Base-by-base conservation (phyloP, 23 red algal genomes). In the Gracilaria caudata region DNA sequence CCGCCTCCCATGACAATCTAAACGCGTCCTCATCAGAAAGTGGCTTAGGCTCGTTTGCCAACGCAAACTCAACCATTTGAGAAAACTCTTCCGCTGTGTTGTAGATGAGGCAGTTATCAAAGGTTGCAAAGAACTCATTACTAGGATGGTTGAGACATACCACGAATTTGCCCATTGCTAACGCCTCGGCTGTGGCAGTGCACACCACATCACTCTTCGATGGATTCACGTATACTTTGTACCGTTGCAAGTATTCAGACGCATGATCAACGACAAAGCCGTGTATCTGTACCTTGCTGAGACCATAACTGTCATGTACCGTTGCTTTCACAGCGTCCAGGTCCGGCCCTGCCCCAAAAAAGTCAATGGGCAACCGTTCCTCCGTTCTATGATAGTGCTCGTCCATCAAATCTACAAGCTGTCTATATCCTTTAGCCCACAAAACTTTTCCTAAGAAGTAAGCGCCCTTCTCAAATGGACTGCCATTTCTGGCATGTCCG, bases 161-260 rank as follows among this genome's bases (percentile, higher is more conserved):
- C 6, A 88, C 83, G 82, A 94, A 94, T 39, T 94, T 94, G 24
- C 92, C 92, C 92, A 94, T 94, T 0, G 92, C 92, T 35, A 94
- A 71, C 28, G 92, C 92, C 78, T 94, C 92, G 10, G 92, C 92
- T 12, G 92, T 94, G 14, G 92, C 82, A 7, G 92, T 94, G 46
- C 80, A 84, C 0, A 94, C 92, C 3, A 94, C 92, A 64, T 94
- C 92, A 25, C 78, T 84, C 23, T 81, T 88, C 11, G 71, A 81
- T 7, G 92, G 92, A 68, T 94, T 94, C 1, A 94, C 86, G 30
- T 81, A 94, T 23, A 94, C 82, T 65, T 94, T 94, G 46, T 94
- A 94, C 7, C 77, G 26, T 49, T 94, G 92, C 68, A 94, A 55
- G 20, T 71, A 80, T 25, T 82, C 73, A 19, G 80, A 86, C 47